Evolutionary conservation across 331 rosid genomes (phyloP).

Genomic region (Acacia concinna): DNA sequence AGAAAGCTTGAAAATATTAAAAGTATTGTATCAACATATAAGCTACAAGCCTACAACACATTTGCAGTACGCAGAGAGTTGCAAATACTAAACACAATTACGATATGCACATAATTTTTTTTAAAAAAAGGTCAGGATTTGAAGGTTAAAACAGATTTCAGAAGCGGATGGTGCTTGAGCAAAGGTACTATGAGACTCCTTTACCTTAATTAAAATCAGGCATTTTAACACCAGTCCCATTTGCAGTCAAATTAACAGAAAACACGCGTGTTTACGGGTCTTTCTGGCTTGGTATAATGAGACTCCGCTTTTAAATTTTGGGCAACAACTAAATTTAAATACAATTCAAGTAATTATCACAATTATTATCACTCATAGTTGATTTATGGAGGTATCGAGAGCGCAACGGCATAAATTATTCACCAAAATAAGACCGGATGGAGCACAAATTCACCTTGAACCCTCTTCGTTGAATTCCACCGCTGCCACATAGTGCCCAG

Average conservation of each 20-base stretch:
- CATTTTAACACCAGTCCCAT: background rate
- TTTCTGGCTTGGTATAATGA: background rate
- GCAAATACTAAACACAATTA: background rate
- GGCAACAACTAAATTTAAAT: slow-evolving; percentile 6
- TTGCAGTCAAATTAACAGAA: slow-evolving; percentile 4
- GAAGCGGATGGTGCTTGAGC: background rate
- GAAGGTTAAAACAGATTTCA: background rate
- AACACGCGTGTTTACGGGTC: background rate
- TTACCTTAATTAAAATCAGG: background rate
- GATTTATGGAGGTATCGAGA: background rate
- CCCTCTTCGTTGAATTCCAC: slow-evolving; percentile 59
- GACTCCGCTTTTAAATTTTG: background rate
- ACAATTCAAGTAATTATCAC: background rate
- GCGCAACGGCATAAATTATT: background rate
- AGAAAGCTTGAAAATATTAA: background rate
- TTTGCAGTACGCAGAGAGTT: background rate
- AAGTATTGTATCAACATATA: background rate
- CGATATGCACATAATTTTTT: background rate
- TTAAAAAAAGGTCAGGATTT: background rate
- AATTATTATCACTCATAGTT: background rate
- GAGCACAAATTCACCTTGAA: slow-evolving; percentile 49
- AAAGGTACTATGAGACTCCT: background rate
- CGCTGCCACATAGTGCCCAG: slow-evolving; percentile 54
- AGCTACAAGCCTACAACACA: background rate
- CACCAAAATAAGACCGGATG: background rate